These are phyloP conservation scores for Dendrobium chrysotoxum DNA, from an alignment of 106 monocot genomes.

Conservation along the genomic window DNA sequence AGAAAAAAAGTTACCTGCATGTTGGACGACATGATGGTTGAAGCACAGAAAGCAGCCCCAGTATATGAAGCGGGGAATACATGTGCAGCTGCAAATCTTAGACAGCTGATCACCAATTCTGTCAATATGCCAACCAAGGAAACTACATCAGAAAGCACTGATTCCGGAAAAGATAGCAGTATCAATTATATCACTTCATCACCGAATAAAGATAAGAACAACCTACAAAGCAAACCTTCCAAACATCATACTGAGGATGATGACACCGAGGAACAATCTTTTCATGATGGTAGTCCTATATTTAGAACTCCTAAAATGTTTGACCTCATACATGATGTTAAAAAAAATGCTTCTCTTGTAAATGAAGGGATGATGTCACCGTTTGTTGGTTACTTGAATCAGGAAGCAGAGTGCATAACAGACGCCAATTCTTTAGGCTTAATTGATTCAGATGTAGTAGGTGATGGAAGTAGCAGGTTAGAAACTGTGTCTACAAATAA, in stretches of 20 bases:
- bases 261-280: not conserved
- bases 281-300: slow-evolving; percentile 10
- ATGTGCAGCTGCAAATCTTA: not conserved
- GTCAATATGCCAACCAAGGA: not conserved
- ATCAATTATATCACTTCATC: not conserved
- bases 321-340: slow-evolving; percentile 6
- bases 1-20: not conserved
- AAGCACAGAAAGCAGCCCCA: not conserved
- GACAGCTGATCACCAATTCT: slow-evolving; percentile 5
- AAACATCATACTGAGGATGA: slow-evolving; percentile 1
- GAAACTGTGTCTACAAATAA: slow-evolving; percentile 4
- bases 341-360: slow-evolving; percentile 4
- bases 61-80: not conserved
- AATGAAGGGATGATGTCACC: slow-evolving; percentile 11
- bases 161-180: not conserved
- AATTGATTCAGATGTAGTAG: not conserved
- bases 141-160: not conserved
- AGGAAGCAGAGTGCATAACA: not conserved
- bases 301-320: slow-evolving; percentile 8
- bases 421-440: not conserved
- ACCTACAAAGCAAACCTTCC: slow-evolving; percentile 10
- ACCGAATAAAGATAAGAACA: not conserved
- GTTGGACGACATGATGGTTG: slow-evolving; percentile 3
- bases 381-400: slow-evolving; percentile 3
- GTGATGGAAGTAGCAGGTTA: not conserved